Evolutionary conservation across 2,329 filamentous ascomycete species (phyloP), one percentile per base, ranked within the genome.

Genomic region (Penicillium sp.): DNA sequence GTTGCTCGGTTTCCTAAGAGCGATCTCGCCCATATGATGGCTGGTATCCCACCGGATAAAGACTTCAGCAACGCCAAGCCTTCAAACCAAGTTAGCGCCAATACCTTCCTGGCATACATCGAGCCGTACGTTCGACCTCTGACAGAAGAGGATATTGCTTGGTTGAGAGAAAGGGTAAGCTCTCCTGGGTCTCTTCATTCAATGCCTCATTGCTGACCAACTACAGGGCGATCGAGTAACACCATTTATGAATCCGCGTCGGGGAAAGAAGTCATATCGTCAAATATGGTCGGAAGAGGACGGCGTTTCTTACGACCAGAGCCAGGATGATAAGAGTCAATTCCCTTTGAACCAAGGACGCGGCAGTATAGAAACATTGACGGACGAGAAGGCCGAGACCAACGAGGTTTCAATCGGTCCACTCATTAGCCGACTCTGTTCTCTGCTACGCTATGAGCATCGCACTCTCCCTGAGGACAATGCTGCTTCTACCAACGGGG

Each of bases 251-350:
- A 91, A 96, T 73, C 92, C 93, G 7, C 87, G 88, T 60, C 87
- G 92, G 19, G 92, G 92, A 42, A 89, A 90, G 71, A 87, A 87
- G 64, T 88, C 91, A 67, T 99, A 97, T 75, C 87, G 84, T 21
- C 92, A 97, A 56, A 81, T 93, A 9, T 99, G 94, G 94, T 89
- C 91, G 0, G 92, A 96, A 62, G 94, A 99, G 71, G 94, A 99
- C 67, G 91, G 91, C 9, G 80, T 84, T 79, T 82, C 87, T 33
- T 78, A 92, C 7, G 91, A 95, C 68, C 81, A 83, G 4, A 81
- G 83, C 5, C 80, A 83, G 31, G 79, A 83, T 56, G 79, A 80
- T 21, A 79, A 82, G 36, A 87, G 91, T 52, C 87, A 85, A 61
- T 81, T 91, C 6, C 83, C 90, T 0, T 81, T 89, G 1, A 96